A percentile compares a stretch with the other conserved stretches of the same genome.
phyloP scores from a whole-genome alignment of 169 alveolate species.

The Ichthyophthirius multifiliis region DNA sequence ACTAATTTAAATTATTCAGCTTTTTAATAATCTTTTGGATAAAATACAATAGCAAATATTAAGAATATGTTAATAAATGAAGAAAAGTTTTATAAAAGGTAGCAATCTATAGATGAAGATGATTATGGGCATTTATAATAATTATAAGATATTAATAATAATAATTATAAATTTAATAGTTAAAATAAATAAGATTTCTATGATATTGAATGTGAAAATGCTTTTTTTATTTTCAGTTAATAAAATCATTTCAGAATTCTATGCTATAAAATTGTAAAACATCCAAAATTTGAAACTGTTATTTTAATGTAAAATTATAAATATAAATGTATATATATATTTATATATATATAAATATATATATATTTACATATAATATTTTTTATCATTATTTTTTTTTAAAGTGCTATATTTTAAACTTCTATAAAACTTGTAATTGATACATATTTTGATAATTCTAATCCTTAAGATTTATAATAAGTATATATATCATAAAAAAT shows the following conservation, averaged over 20 bases:
- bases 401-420: constrained; percentile 43
- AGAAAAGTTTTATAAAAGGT: too few relatives aligned
- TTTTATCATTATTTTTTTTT: constrained; percentile 29
- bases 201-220: constrained; percentile 46
- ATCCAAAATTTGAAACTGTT: constrained; percentile 40
- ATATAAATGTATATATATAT: not conserved
- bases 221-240: constrained; percentile 49
- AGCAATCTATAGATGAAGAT: too few relatives aligned
- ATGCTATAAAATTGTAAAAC: constrained; percentile 43
- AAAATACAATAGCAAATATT: too few relatives aligned
- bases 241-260: constrained; percentile 43
- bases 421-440: constrained; percentile 53
- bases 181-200: not conserved
- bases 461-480: constrained; percentile 15
- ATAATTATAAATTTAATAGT: too few relatives aligned
- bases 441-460: constrained; percentile 32
- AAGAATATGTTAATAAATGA: too few relatives aligned
- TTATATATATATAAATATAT: not conserved
- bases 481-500: constrained; percentile 18
- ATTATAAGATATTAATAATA: too few relatives aligned
- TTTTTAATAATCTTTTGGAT: too few relatives aligned
- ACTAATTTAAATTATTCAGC: too few relatives aligned
- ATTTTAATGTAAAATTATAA: not conserved
- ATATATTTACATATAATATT: not conserved
- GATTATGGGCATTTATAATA: too few relatives aligned